Evolutionary conservation across 176 grass and related monocot species (phyloP).

Genomic region (Avena eriantha): DNA sequence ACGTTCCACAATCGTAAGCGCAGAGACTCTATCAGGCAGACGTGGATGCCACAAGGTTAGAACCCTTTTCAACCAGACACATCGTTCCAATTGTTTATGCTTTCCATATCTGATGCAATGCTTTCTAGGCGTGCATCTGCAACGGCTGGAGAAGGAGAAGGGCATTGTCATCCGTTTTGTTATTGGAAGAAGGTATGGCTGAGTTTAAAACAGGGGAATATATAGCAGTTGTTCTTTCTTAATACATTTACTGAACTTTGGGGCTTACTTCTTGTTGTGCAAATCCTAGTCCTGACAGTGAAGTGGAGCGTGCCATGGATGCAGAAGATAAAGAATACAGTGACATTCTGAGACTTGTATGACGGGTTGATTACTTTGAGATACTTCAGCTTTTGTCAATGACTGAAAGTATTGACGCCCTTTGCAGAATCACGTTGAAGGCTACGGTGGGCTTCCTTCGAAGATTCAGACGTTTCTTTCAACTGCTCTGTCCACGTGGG

Average conservation of each 20-base stretch:
- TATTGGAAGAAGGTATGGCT: constrained; percentile 65
- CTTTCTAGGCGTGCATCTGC: constrained; percentile 57
- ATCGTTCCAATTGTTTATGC: background rate
- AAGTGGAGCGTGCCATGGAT: constrained; percentile 56
- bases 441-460: constrained; percentile 53
- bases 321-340: constrained; percentile 63
- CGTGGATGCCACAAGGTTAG: constrained; percentile 65
- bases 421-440: constrained; percentile 71
- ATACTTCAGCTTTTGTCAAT: background rate
- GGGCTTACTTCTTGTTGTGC: constrained; percentile 38
- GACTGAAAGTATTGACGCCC: background rate
- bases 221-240: constrained; percentile 1
- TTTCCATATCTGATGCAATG: background rate
- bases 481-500: constrained; percentile 64
- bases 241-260: background rate
- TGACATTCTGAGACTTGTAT: constrained; percentile 77
- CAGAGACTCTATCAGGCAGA: constrained; percentile 64
- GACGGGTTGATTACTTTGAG: constrained; percentile 25
- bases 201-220: background rate
- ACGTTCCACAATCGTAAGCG: constrained; percentile 51
- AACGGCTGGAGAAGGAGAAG: constrained; percentile 62
- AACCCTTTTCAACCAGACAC: background rate
- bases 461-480: constrained; percentile 75
- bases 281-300: constrained; percentile 52
- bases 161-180: constrained; percentile 73